Base-by-base conservation (phyloP, 129 eudicot genomes). In the Chrysanthemum lavandulifolium region DNA sequence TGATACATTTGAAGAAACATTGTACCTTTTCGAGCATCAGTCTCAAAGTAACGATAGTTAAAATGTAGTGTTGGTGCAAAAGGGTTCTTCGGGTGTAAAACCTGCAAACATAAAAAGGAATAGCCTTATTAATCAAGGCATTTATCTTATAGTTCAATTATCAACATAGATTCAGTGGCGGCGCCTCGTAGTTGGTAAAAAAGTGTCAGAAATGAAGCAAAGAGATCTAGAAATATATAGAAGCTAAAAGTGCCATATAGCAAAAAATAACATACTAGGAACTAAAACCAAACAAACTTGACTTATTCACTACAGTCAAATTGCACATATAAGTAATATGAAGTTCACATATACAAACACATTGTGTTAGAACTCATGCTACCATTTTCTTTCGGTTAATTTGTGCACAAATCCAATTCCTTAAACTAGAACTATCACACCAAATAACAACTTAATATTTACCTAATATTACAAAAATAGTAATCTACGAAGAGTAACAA, bases 11-110 rank as follows among this genome's bases (percentile, higher is more conserved):
- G 60, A 52, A 65, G 9, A 15, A 64, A n/a, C 18, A 55, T 65
- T 18, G 13, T 83, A 94, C 99, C 99, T 90, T 94, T 86, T 36
- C 92, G 96, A 47, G 99, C 95, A 83, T 95, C 99, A 27, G 99
- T 95, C 82, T 95, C 99, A 78, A 95, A 95, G 73, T 95, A 95
- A 33, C 99, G 89, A 87, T 95, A 95, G 76, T 95, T 95, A 75
- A 95, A 95, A 84, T 95, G 99, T 72, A 95, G 63, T 5, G 99
- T 95, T n/a, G 97, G 99, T 15, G 99, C 99, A 90, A 95, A 95
- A 36, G 99, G 99, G 63, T 95, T 95, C 82, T 90, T 86, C 14
- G 99, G 99, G 73, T 95, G 99, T 85, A 95, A 83, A 80, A 95
- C 99, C 99, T 94, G 87, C 13, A 66, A 73, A 76, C 75, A 63